Percentiles rank a stretch among this genome's conserved stretches.
These are phyloP conservation scores for Phalaenopsis equestris DNA, from an alignment of 106 monocot genomes.

Conservation along the genomic window DNA sequence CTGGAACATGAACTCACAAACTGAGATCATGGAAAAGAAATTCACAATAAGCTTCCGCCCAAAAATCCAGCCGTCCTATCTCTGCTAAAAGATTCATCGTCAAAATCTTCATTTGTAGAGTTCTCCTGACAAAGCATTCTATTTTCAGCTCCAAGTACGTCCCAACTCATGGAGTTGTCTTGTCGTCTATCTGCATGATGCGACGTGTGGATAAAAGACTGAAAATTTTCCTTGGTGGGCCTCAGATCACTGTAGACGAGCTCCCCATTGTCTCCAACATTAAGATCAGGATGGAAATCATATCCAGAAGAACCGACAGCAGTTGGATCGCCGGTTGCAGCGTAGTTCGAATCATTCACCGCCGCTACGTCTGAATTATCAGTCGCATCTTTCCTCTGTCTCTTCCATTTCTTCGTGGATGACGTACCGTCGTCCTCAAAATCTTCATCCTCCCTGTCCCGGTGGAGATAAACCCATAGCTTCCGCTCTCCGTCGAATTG, in stretches of 20 bases:
- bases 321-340: constrained; percentile 25
- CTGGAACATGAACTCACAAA: constrained; percentile 8
- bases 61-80: constrained; percentile 32
- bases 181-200: constrained; percentile 14
- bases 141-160: constrained; percentile 30
- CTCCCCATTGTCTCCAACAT: constrained; percentile 19
- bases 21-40: constrained; percentile 3
- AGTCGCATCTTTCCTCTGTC: constrained; percentile 66
- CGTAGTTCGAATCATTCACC: constrained; percentile 23
- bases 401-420: constrained; percentile 97
- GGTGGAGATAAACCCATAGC: constrained; percentile 90
- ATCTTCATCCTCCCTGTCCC: constrained; percentile 93
- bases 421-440: constrained; percentile 99
- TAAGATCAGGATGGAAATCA: constrained; percentile 32
- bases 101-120: constrained; percentile 57
- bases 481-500: constrained; percentile 82
- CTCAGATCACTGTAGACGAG: constrained; percentile 40
- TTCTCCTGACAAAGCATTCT: constrained; percentile 58
- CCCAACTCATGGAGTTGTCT: constrained; percentile 34
- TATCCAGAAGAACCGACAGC: constrained; percentile 23
- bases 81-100: constrained; percentile 45
- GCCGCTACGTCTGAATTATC: constrained; percentile 31
- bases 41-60: constrained; percentile 32
- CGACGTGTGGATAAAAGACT: constrained; percentile 22
- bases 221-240: constrained; percentile 28